Percentiles rank a stretch among this genome's conserved stretches.
Evolutionary conservation across 2,329 filamentous ascomycete genomes (phyloP).

Genomic region (Rhynchosporium graminicola): DNA sequence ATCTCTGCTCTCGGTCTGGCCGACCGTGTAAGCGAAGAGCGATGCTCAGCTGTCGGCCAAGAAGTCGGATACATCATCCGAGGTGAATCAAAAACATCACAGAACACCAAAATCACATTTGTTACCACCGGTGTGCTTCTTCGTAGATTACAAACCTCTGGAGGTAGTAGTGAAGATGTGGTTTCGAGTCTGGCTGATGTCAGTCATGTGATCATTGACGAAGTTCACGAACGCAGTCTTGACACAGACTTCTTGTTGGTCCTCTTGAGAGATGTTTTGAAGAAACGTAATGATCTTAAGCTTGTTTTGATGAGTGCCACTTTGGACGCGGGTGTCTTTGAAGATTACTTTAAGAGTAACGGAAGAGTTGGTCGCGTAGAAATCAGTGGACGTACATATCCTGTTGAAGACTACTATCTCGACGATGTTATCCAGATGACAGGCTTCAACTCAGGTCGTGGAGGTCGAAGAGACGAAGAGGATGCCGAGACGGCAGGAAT

Average conservation of each 20-base stretch:
- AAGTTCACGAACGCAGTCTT: slow-evolving; percentile 92
- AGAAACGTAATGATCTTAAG: slow-evolving; percentile 74
- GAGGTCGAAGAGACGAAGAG: slow-evolving; percentile 43
- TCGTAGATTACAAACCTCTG: slow-evolving; percentile 85
- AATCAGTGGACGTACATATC: slow-evolving; percentile 86
- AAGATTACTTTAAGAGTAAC: slow-evolving; percentile 75
- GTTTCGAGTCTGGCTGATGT: slow-evolving; percentile 82
- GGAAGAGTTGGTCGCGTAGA: slow-evolving; percentile 77
- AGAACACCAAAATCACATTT: slow-evolving; percentile 85
- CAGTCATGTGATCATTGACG: slow-evolving; percentile 92
- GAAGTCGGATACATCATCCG: slow-evolving; percentile 92
- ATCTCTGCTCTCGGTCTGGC: slow-evolving; percentile 94
- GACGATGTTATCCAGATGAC: slow-evolving; percentile 85
- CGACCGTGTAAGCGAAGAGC: slow-evolving; percentile 90
- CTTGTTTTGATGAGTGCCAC: slow-evolving; percentile 96
- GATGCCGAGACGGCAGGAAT: slow-evolving; percentile 49
- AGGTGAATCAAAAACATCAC: slow-evolving; percentile 77
- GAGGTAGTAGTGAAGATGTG: slow-evolving; percentile 77
- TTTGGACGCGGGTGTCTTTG: slow-evolving; percentile 83
- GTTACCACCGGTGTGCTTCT: slow-evolving; percentile 94
- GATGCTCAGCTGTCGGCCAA: slow-evolving; percentile 76
- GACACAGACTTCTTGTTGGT: slow-evolving; percentile 94
- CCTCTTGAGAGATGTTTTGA: slow-evolving; percentile 79
- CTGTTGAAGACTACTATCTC: slow-evolving; percentile 85
- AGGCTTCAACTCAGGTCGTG: slow-evolving; percentile 58